A percentile compares a stretch with the other conserved stretches of the same genome.
Conservation (phyloP, 345 rosid genomes). For the Eucalyptus tenuipes region DNA sequence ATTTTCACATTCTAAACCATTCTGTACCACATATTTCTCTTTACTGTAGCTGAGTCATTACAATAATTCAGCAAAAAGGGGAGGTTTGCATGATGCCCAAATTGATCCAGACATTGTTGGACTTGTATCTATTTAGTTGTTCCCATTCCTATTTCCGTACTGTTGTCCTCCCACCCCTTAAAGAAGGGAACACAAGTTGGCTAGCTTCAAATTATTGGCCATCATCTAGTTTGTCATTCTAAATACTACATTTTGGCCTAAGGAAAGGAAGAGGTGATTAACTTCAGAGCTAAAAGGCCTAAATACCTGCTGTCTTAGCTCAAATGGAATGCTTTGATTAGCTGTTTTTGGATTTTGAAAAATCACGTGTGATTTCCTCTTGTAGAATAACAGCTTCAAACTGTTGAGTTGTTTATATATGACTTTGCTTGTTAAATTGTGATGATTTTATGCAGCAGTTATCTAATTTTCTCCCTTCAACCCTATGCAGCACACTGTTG, state of each 20-base stretch:
- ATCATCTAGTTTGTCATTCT: not conserved
- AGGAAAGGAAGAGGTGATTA: not conserved
- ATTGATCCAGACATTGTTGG: not conserved
- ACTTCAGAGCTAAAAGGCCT: not conserved
- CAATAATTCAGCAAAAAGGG: not conserved
- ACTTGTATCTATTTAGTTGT: not conserved
- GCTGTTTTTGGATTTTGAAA: not conserved
- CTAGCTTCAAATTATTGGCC: not conserved
- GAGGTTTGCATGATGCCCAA: not conserved
- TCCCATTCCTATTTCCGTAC: not conserved
- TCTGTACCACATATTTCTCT: not conserved
- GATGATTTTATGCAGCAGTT: not conserved
- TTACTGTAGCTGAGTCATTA: not conserved
- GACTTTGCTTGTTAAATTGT: not conserved
- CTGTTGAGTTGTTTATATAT: not conserved
- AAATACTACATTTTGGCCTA: not conserved
- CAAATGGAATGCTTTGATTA: not conserved
- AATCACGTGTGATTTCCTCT: not conserved
- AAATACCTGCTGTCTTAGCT: not conserved
- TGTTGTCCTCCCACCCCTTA: not conserved
- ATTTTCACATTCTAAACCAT: not conserved
- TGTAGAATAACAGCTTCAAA: not conserved
- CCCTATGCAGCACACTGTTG: constrained; percentile 44
- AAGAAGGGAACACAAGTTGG: not conserved
- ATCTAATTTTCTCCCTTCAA: constrained; percentile 5